Base-by-base conservation (phyloP, 495 filamentous ascomycete species). In the Penicillium desertorum region DNA sequence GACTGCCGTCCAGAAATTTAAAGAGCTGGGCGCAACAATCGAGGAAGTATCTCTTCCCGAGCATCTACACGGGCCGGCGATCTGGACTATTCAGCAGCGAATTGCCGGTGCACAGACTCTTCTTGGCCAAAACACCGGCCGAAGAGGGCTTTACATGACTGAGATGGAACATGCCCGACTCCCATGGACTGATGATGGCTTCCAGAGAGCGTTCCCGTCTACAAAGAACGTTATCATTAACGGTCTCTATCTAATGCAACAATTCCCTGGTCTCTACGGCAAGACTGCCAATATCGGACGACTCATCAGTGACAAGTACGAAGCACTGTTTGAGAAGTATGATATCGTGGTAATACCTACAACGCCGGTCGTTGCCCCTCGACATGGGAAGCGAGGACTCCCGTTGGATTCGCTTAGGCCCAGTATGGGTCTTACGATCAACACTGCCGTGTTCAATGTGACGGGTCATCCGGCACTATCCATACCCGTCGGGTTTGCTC, bases 391-490 rank as follows among this genome's bases (percentile, higher is more conserved):
- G 48, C 64, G 70, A 7, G 74, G 69, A 16, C 62, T 66, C 2
- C 78, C 75, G 0, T 43, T 79, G 50, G 71, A 72, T 32, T 74
- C 76, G 37, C 44, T 81, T 27, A 61, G 62, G 16, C 70, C 71
- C 19, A 73, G 74, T 17, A 71, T 73, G 50, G 80, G 80, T 0
- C 57, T 81, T 32, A 77, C 79, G 2, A 74, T 73, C 19, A 85
- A 86, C 56, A 86, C 83, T 6, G 76, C 77, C 34, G 71, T 77
- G 14, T 84, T 85, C 57, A 80, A 87, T 68, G 69, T 73, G 22
- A 80, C 81, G 0, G 83, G 83, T 0, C 83, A 85, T 64, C 83
- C 84, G 0, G 82, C 80, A 1, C 58, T 87, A 46, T 77, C 77
- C 3, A 67, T 86, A 20, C 84, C 83, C 0, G 70, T 82, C 43